These are phyloP conservation scores for Leccinum truebloodii DNA, from an alignment of 768 basidiomycete genomes.

Conservation along the genomic window DNA sequence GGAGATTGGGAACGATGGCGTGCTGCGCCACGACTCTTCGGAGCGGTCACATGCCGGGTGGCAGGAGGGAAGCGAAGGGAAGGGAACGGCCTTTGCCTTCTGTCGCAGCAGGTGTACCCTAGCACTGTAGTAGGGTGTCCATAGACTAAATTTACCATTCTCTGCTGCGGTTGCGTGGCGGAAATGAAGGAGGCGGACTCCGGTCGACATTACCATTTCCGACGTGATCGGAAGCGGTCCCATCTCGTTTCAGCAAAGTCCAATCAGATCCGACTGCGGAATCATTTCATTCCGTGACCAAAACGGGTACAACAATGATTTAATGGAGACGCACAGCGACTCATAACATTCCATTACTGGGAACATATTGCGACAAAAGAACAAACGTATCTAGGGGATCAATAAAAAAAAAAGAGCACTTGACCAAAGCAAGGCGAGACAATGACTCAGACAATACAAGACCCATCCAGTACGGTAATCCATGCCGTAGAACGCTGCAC, in stretches of 20 bases:
- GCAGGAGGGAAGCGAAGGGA: not conserved
- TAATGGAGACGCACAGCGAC: not conserved
- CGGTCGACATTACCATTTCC: slow-evolving; percentile 6
- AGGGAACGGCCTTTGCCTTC: not conserved
- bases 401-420: slow-evolving; percentile 23
- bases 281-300: not conserved
- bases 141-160: slow-evolving; percentile 8
- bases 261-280: not conserved
- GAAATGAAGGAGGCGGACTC: slow-evolving; percentile 10
- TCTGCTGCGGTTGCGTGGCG: slow-evolving; percentile 18
- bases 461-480: slow-evolving; percentile 34
- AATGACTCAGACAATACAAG: slow-evolving; percentile 10
- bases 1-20: slow-evolving; percentile 4
- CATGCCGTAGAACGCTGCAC: slow-evolving; percentile 25
- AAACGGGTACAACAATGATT: not conserved
- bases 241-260: not conserved
- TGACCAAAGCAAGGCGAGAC: slow-evolving; percentile 37
- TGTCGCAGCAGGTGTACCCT: not conserved
- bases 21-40: slow-evolving; percentile 6
- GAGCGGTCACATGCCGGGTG: not conserved
- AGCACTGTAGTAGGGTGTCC: slow-evolving; percentile 1
- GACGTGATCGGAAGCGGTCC: slow-evolving; percentile 1
- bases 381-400: slow-evolving; percentile 13
- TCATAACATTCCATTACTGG: slow-evolving; percentile 13
- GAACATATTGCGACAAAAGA: slow-evolving; percentile 11